Percentiles rank a stretch among this genome's conserved stretches.
Evolutionary conservation across 2,329 filamentous ascomycete species (phyloP).

Genomic region (Lasiodiplodia gonubiensis): DNA sequence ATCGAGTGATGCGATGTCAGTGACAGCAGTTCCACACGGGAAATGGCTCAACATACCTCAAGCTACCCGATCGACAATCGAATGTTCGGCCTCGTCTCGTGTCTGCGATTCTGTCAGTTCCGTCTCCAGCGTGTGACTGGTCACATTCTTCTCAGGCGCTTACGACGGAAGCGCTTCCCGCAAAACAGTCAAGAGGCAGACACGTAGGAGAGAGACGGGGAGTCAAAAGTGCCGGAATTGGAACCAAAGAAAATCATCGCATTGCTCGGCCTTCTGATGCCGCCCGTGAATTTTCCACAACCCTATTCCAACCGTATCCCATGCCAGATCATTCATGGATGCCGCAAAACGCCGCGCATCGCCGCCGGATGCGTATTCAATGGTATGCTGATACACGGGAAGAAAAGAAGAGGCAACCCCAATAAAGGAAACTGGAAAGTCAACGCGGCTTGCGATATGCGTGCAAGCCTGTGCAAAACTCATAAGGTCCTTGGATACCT

Average conservation of each 20-base stretch:
- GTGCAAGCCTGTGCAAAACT: not conserved
- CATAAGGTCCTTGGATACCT: not conserved
- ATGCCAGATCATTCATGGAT: not conserved
- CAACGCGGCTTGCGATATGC: not conserved
- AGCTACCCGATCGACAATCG: not conserved
- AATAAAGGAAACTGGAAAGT: not conserved
- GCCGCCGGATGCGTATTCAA: not conserved
- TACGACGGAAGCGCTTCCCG: not conserved
- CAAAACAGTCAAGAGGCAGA: not conserved
- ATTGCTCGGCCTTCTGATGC: constrained; percentile 6
- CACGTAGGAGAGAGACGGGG: not conserved
- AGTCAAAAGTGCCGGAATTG: not conserved
- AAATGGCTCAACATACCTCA: not conserved
- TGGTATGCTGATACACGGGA: constrained; percentile 23
- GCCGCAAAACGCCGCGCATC: constrained; percentile 14
- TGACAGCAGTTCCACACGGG: not conserved
- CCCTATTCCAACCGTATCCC: not conserved
- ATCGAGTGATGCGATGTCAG: not conserved
- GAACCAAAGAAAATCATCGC: constrained; percentile 6
- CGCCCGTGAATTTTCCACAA: constrained; percentile 7
- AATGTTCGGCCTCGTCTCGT: not conserved
- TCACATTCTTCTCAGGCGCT: not conserved
- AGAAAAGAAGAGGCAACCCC: constrained; percentile 6
- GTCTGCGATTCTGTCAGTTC: not conserved
- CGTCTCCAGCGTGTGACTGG: not conserved